Base-by-base conservation (phyloP, 148 eudicot genomes). In the Chenopodium suecicum region DNA sequence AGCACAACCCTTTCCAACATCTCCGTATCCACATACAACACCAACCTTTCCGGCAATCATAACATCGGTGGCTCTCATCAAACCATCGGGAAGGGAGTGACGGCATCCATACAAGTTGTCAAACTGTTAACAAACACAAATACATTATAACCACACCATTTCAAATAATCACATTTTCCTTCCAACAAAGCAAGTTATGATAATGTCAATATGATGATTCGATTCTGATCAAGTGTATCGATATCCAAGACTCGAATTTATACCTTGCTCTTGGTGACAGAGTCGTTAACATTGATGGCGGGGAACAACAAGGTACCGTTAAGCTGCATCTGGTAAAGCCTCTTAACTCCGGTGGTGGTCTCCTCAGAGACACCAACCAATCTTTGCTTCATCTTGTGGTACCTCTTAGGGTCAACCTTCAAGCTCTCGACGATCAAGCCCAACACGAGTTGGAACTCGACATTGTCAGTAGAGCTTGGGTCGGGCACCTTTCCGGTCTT, bases 261-360 rank as follows among this genome's bases (percentile, higher is more conserved):
- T 90, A 95, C 98, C 98, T 96, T 96, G 95, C 98, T 96, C 94
- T 95, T 95, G 78, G 99, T 95, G 80, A 95, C 98, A 67, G 99
- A 95, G 90, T 96, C 98, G 63, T 96, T 96, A 72, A 94, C 99
- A 77, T 96, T 96, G 76, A 96, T 94, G 37, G 99, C 99, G 80
- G 99, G 98, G 91, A 96, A 94, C 85, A 96, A 86, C 83, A 94
- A 82, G 44, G 95, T 88, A 6, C 97, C 95, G 54, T 85, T 90
- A 23, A 67, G 84, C 83, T 91, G 95, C 99, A 96, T 96, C 88
- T 96, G 98, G 85, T 96, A 94, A 63, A 96, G 90, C 91, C 99
- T 96, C 98, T 96, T 96, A 20, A 96, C 99, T 73, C 99, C 99
- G 52, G 99, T 96, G 78, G 99, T 96, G 62, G 99, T 94, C 90